These are phyloP conservation scores for Lepidopterella palustris DNA, from an alignment of 495 filamentous ascomycete species.

Conservation along the genomic window DNA sequence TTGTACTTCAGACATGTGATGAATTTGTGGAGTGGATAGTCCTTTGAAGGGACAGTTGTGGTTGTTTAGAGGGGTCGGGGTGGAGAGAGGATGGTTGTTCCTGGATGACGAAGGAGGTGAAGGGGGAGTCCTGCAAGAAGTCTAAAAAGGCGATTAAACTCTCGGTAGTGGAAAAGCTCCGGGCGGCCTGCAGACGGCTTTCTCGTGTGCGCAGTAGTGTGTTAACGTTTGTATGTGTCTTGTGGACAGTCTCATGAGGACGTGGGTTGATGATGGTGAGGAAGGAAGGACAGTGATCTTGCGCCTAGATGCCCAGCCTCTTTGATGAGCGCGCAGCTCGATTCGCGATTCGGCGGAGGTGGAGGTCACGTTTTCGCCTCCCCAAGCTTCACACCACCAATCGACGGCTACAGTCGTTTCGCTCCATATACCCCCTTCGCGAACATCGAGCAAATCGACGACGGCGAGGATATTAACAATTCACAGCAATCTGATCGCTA, in stretches of 20 bases:
- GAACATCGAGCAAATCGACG: too few relatives aligned
- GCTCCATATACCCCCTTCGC: too few relatives aligned
- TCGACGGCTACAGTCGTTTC: too few relatives aligned
- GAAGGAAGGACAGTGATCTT: not conserved
- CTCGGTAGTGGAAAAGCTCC: constrained; percentile 1
- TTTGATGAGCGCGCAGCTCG: not conserved
- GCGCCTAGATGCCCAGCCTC: not conserved
- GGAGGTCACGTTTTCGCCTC: not conserved
- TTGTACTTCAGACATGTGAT: constrained; percentile 87
- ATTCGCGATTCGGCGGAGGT: not conserved
- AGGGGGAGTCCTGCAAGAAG: not conserved
- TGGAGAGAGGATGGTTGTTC: constrained; percentile 9
- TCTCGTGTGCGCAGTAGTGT: not conserved
- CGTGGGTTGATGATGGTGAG: not conserved
- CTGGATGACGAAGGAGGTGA: constrained; percentile 1
- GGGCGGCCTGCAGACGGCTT: constrained; percentile 1
- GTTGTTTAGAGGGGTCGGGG: constrained; percentile 2
- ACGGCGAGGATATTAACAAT: too few relatives aligned
- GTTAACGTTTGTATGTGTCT: not conserved
- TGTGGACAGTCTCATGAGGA: not conserved
- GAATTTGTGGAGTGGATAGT: constrained; percentile 18
- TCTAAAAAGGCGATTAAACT: constrained; percentile 4
- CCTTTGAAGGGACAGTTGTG: not conserved
- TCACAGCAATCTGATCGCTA: too few relatives aligned
- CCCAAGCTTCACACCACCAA: not conserved